Base-by-base conservation (phyloP, 441 rosid genomes). In the Raphanus hybrid region DNA sequence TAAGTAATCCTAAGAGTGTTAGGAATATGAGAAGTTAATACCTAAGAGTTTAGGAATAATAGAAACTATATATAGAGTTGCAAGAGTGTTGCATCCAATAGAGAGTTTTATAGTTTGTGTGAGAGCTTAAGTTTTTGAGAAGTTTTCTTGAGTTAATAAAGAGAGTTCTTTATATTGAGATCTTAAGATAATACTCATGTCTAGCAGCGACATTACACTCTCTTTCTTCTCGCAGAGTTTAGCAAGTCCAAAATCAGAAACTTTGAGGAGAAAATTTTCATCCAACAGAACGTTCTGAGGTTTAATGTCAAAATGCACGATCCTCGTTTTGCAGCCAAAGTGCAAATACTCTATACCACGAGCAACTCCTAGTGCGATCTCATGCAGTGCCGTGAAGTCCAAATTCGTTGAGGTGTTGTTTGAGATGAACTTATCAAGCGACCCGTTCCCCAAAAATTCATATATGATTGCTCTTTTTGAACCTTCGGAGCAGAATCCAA, bases 241-340 rank as follows among this genome's bases (percentile, higher is more conserved):
- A 9, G 87, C 77, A 1, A 86, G 83, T 4, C 86, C 90, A 12
- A 89, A 87, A 27, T 69, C 63, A 54, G 89, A 76, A 3, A 84
- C 85, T 27, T 89, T 85, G 0, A 89, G 87, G 14, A 58, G 55
- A 1, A 89, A 1, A 4, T 80, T 79, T 4, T 80, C 75, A 6
- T 87, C 86, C 2, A 85, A 64, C 3, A 87, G 79, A 34, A 87
- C 81, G 52, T 87, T 88, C 0, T 86, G 87, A 18, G 92, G 89
- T 12, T 90, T 88, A n/a, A 88, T 87, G 60, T 87, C 90, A 4
- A 90, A 84, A 69, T 87, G 89, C 43, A 90, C 73, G 69, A 90
- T 88, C 67, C 85, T 84, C 2, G 85, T 82, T 77, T 57, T 85
- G 68, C 95, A 88, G n/a, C 89, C 87, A 1, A 55, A 60, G 35